Percentiles rank a stretch among this genome's conserved stretches.
phyloP scores from a whole-genome alignment of 805 yeast genomes.

The Starmerella kuoi region DNA sequence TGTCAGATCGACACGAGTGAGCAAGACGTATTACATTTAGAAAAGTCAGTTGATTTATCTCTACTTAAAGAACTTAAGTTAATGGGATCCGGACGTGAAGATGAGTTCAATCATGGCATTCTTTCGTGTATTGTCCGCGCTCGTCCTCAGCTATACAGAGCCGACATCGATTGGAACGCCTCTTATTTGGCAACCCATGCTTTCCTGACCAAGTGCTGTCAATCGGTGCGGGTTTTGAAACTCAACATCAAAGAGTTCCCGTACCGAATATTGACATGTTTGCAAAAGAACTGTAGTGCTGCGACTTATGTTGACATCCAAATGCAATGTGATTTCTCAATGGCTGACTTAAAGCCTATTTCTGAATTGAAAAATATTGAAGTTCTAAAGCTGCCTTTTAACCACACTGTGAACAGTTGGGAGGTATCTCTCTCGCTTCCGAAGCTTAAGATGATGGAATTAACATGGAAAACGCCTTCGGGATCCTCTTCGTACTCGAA shows the following conservation, averaged over 20 bases:
- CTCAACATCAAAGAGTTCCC: constrained; percentile 13
- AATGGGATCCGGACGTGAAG: constrained; percentile 13
- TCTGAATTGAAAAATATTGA: constrained; percentile 4
- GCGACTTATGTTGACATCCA: constrained; percentile 10
- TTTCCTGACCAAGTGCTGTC: constrained; percentile 11
- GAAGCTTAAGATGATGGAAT: constrained; percentile 12
- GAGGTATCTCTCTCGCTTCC: constrained; percentile 11
- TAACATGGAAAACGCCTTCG: neutral
- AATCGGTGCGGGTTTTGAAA: constrained; percentile 7
- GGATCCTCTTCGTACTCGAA: neutral
- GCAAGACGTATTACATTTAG: constrained; percentile 7
- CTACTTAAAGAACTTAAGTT: constrained; percentile 14
- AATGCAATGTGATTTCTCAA: constrained; percentile 11
- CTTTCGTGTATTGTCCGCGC: constrained; percentile 6
- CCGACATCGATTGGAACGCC: constrained; percentile 18
- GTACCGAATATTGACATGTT: neutral
- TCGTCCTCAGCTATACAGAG: constrained; percentile 10
- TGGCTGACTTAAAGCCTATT: constrained; percentile 14
- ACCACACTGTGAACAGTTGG: constrained; percentile 18
- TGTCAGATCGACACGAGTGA: constrained; percentile 11
- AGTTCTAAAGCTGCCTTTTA: constrained; percentile 17
- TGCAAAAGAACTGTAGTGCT: constrained; percentile 5
- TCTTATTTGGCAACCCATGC: constrained; percentile 2
- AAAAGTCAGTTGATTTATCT: constrained; percentile 10
- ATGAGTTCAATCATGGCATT: constrained; percentile 11